Base-by-base conservation (phyloP, 108 stramenopile genomes). In the Cyclotella sp. region DNA sequence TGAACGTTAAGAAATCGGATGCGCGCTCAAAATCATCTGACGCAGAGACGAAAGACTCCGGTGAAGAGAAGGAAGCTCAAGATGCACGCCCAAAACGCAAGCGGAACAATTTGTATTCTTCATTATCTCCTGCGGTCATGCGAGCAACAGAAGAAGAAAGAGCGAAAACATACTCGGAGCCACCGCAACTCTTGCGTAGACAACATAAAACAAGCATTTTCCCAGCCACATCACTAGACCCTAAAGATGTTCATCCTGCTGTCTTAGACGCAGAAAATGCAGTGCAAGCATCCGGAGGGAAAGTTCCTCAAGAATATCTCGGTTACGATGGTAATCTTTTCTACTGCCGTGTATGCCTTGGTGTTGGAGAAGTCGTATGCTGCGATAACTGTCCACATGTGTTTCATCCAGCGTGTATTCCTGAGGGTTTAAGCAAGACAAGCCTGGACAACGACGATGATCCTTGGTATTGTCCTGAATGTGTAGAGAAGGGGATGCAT, bases 381-480 rank as follows among this genome's bases (percentile, higher is more conserved):
- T 94, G 93, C 43, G 93, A 94, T 78, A 91, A 91, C 3, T 94
- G 93, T 68, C 93, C 93, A 12, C 74, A 78, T 22, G 91, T 92
- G 9, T 92, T 89, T 70, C 93, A 94, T 74, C 86, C 79, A 22
- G 39, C 73, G 11, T 94, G 93, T 55, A 68, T 94, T 52, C 91
- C 91, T 15, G 19, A 52, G 9, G 78, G 73, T 30, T 68, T 78
- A 19, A 86, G 87, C 76, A 84, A 86, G 16, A 65, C 49, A 13
- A 80, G 81, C 44, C 73, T 91, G 15, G 86, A 87, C 19, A 76
- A 82, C 49, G 93, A 92, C 55, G 91, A 94, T 45, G 90, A 94
- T 73, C 93, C 93, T 1, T 94, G 93, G 93, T 92, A 71, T 73
- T 94, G 93, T 75, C 91, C 88, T 19, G 82, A 77, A n/a, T 94